Evolutionary conservation across 163 green algal species (phyloP).

Genomic region (Coccomyxa subellipsoidea): DNA sequence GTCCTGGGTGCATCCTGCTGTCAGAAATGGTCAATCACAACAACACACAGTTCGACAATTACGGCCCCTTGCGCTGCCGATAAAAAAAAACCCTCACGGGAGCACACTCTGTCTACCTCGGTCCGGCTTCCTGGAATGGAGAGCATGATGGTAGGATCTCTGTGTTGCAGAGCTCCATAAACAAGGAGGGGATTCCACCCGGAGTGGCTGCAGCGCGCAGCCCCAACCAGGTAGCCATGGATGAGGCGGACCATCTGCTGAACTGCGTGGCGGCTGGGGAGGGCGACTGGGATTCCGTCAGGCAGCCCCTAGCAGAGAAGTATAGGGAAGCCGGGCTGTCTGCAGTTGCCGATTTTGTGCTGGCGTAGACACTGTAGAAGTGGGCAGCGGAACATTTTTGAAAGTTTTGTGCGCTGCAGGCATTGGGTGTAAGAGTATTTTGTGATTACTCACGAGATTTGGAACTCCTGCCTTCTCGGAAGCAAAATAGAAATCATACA

Average conservation of each 20-base stretch:
- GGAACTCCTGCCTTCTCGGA: too few relatives aligned
- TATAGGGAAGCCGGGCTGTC: slow-evolving; percentile 57
- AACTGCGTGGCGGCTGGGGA: slow-evolving; percentile 63
- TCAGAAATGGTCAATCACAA: too few relatives aligned
- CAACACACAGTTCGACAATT: too few relatives aligned
- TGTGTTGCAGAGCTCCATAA: slow-evolving; percentile 25
- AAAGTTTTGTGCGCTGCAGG: too few relatives aligned
- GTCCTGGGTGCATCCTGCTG: too few relatives aligned
- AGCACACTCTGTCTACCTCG: too few relatives aligned
- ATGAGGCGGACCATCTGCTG: slow-evolving; percentile 48
- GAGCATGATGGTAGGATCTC: slow-evolving; percentile 18
- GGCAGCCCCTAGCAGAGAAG: slow-evolving; percentile 46
- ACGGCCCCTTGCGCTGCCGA: too few relatives aligned
- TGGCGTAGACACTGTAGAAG: background rate
- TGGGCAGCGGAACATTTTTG: background rate
- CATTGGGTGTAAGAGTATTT: too few relatives aligned
- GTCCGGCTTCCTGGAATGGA: too few relatives aligned
- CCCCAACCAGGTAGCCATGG: slow-evolving; percentile 44
- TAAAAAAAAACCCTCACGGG: too few relatives aligned
- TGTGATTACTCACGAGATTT: too few relatives aligned
- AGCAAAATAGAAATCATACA: too few relatives aligned
- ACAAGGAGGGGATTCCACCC: slow-evolving; percentile 12
- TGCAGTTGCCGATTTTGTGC: slow-evolving; percentile 64
- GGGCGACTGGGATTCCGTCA: slow-evolving; percentile 49
- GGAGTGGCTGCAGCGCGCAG: slow-evolving; percentile 2